phyloP scores from a whole-genome alignment of 768 basidiomycete genomes.

The Strobilomyces confusus region DNA sequence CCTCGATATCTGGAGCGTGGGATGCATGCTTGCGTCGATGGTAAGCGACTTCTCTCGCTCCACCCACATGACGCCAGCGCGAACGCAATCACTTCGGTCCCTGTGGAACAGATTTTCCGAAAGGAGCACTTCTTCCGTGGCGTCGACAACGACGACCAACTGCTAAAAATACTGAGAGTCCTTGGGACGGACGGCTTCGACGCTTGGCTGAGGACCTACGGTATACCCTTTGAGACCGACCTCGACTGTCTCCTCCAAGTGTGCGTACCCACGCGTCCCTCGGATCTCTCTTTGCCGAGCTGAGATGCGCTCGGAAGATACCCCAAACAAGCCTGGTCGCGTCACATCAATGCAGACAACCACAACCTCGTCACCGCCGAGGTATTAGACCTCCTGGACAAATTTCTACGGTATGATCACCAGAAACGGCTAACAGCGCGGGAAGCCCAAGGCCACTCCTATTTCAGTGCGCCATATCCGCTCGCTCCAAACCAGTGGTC shows the following conservation, averaged over 20 bases:
- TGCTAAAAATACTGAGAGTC: slow-evolving; percentile 65
- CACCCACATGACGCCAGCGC: background rate
- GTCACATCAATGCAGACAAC: slow-evolving; percentile 57
- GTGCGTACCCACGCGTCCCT: slow-evolving; percentile 26
- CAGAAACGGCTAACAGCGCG: slow-evolving; percentile 62
- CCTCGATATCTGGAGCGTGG: slow-evolving; percentile 69
- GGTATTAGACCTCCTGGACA: slow-evolving; percentile 63
- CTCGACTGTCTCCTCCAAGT: slow-evolving; percentile 51
- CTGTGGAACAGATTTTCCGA: slow-evolving; percentile 53
- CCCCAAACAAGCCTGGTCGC: slow-evolving; percentile 60
- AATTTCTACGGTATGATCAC: slow-evolving; percentile 65
- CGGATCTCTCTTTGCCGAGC: background rate
- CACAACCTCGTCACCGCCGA: slow-evolving; percentile 57
- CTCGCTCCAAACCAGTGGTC: slow-evolving; percentile 11
- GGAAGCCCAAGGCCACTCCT: slow-evolving; percentile 64
- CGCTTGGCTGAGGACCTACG: slow-evolving; percentile 53
- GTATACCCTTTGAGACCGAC: slow-evolving; percentile 64
- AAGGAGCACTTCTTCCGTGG: slow-evolving; percentile 77
- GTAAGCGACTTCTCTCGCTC: slow-evolving; percentile 33
- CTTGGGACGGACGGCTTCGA: slow-evolving; percentile 67
- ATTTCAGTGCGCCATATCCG: slow-evolving; percentile 46
- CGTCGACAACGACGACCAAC: slow-evolving; percentile 68
- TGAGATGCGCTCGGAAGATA: slow-evolving; percentile 36
- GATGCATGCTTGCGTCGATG: slow-evolving; percentile 75
- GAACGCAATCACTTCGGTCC: background rate